phyloP scores from a whole-genome alignment of 139 green algal genomes.

The Haematococcus sp. region DNA sequence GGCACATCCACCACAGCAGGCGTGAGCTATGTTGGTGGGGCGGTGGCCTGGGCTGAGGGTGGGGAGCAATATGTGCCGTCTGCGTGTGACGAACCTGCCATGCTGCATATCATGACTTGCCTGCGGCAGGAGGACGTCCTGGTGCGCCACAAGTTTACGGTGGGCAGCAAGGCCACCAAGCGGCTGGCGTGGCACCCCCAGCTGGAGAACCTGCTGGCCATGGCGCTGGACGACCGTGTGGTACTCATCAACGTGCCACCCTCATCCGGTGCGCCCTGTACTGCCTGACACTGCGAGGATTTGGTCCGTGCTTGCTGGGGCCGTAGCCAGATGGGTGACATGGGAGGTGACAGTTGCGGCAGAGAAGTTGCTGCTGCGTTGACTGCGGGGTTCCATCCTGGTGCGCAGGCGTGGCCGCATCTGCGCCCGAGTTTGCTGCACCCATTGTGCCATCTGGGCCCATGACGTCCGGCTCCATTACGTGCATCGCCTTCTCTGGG shows the following conservation, averaged over 20 bases:
- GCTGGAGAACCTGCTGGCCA: constrained; percentile 45
- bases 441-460: constrained; percentile 14
- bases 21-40: too few species aligned
- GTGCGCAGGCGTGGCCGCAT: constrained; percentile 16
- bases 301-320: too few species aligned
- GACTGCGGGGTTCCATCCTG: too few species aligned
- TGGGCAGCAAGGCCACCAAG: background rate
- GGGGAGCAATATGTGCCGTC: background rate
- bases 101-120: background rate
- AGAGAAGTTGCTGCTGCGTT: too few species aligned
- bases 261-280: too few species aligned
- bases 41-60: too few species aligned
- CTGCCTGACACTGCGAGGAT: too few species aligned
- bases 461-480: constrained; percentile 23
- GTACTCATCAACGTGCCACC: constrained; percentile 27
- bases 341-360: too few species aligned
- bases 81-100: background rate
- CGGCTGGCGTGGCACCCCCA: constrained; percentile 49
- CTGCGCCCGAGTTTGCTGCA: constrained; percentile 16
- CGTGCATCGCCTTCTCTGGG: constrained; percentile 42
- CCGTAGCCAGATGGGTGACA: too few species aligned
- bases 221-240: constrained; percentile 28
- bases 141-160: constrained; percentile 22
- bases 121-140: constrained; percentile 24
- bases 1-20: too few species aligned